Base-by-base conservation (phyloP, 441 rosid genomes). In the Arabidopsis hybrid region DNA sequence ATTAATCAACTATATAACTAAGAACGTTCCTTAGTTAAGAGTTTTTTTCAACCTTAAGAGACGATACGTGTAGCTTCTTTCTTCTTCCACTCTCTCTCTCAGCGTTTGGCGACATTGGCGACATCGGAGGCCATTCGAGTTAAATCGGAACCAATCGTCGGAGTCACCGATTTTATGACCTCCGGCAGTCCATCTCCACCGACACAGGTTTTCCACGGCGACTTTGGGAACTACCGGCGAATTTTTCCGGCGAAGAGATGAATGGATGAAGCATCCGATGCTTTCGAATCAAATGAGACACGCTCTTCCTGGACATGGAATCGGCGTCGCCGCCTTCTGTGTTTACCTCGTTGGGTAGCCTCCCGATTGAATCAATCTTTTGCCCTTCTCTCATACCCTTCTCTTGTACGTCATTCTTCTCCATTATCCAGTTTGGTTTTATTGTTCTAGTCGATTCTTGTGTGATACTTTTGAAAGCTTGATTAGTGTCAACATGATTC, bases 181-280 rank as follows among this genome's bases (percentile, higher is more conserved):
- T n/a, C n/a, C n/a, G n/a, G n/a, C n/a, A n/a, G n/a, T n/a, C n/a
- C n/a, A n/a, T n/a, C n/a, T n/a, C n/a, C n/a, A n/a, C n/a, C n/a
- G n/a, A n/a, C n/a, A n/a, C n/a, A n/a, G n/a, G n/a, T n/a, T n/a
- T n/a, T n/a, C n/a, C n/a, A n/a, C n/a, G 94, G 85, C 87, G 72
- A 89, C 85, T 60, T 71, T 88, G 79, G 93, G 95, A 35, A 79
- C 88, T 0, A 93, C 98, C 0, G 98, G 97, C 2, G 96, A 94
- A 71, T 94, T 94, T 83, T 93, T 94, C 92, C 85, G 80, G 88
- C 86, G 97, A 60, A 91, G 98, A 77, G 98, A 91, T 60, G 87
- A 84, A 64, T 91, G 95, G 98, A 85, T 96, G 84, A 94, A 82
- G 82, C 98, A 91, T 60, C 98, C 98, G 47, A 89, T 87, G 91